Evolutionary conservation across 768 basidiomycete genomes (phyloP), one percentile per base, ranked within the genome.

Genomic region (Trametes gibbosa): DNA sequence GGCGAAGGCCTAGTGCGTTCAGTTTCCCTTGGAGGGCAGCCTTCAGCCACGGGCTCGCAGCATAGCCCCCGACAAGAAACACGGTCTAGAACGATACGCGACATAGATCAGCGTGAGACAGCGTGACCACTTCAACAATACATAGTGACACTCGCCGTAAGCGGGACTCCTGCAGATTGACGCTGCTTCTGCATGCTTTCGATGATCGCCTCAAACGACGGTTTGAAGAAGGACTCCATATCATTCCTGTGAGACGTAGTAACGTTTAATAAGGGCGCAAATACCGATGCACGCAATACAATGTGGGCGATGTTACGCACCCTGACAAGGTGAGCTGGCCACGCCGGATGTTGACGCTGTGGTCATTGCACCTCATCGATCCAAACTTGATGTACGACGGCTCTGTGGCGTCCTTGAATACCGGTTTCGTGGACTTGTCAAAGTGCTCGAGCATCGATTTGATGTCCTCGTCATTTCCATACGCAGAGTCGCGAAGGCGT

Each of bases 61-160:
- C 90, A 63, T 89, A 92, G 47, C 90, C 90, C 65, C 90, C 89
- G 14, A 92, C 90, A 19, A 92, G 73, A 75, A 89, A 90, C 5
- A 91, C 82, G 16, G 85, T 87, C 87, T 90, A 25, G 10, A 8
- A 3, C 9, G 9, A 34, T 25, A 16, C 12, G 45, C 13, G 46
- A 43, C n/a, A 6, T n/a, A n/a, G n/a, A n/a, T n/a, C n/a, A n/a
- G n/a, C n/a, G n/a, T n/a, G n/a, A n/a, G n/a, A 43, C 23, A 40
- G 13, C 25, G n/a, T 12, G n/a, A 27, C 9, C 10, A 5, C 14
- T 25, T 17, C 13, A 19, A 24, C n/a, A 4, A 10, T 32, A 10
- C 12, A 17, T 14, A 7, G 3, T 32, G 6, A 1, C 5, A 29
- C 48, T 1, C 14, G 45, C 55, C 27, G 21, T 29, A 9, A 37